Evolutionary conservation across 441 rosid species (phyloP).

Genomic region (Dalechampia spathulata): DNA sequence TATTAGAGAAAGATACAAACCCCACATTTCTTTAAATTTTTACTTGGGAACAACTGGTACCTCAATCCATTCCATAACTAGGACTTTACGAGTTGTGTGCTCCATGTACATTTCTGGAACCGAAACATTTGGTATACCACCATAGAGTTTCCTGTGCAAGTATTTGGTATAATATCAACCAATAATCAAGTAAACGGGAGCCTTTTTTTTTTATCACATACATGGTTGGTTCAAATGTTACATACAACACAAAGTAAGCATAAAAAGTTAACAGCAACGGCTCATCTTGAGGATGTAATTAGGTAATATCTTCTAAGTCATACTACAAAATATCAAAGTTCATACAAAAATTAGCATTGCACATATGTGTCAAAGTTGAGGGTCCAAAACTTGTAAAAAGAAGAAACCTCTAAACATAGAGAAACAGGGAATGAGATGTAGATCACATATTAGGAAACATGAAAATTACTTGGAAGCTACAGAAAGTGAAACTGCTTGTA

Average conservation of each 20-base stretch:
- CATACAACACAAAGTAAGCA: background rate
- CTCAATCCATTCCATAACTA: conserved; percentile 98
- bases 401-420: background rate
- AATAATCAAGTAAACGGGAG: too few species aligned
- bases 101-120: conserved; percentile 82
- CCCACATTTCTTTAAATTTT: background rate
- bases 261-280: background rate
- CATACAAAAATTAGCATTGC: too few species aligned
- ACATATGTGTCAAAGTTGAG: too few species aligned
- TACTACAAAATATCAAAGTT: background rate
- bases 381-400: background rate
- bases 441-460: background rate
- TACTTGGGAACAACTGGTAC: conserved; percentile 29
- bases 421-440: background rate
- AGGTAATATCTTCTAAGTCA: background rate
- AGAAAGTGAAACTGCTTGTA: background rate
- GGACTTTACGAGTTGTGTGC: conserved; percentile 77
- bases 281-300: background rate
- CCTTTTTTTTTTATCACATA: too few species aligned
- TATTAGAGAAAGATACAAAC: background rate
- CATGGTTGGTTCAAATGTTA: too few species aligned
- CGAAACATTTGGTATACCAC: conserved; percentile 65
- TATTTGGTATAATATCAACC: conserved; percentile 6
- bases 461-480: background rate
- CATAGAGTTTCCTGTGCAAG: conserved; percentile 64